These are phyloP conservation scores for Candida germanica DNA, from an alignment of 805 yeast genomes.

Conservation along the genomic window DNA sequence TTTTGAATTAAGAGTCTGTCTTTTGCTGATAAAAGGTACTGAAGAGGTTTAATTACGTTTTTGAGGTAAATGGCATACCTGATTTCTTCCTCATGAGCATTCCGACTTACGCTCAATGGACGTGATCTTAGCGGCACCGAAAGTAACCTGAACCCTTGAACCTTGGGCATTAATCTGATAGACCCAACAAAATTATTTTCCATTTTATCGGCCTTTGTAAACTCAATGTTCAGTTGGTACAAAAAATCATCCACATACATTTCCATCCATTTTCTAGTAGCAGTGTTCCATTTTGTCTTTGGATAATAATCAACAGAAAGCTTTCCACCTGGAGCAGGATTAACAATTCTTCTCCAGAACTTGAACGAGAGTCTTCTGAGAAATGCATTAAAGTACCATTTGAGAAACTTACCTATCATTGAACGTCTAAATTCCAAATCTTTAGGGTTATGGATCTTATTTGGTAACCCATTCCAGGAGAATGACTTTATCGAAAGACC, in stretches of 20 bases:
- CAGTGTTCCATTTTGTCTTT: constrained; percentile 54
- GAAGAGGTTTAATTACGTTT: constrained; percentile 9
- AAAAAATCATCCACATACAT: constrained; percentile 42
- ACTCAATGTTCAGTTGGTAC: constrained; percentile 4
- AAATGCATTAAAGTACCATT: constrained; percentile 56
- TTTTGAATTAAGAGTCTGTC: constrained; percentile 6
- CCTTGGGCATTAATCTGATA: constrained; percentile 49
- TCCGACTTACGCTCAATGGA: constrained; percentile 5
- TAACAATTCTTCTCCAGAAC: constrained; percentile 10
- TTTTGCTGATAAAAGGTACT: constrained; percentile 8
- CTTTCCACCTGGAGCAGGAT: constrained; percentile 4
- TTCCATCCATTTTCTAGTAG: constrained; percentile 41
- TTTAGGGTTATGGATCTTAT: constrained; percentile 28
- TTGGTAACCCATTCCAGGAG: constrained; percentile 50
- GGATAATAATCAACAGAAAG: constrained; percentile 41
- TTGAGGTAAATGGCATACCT: constrained; percentile 19
- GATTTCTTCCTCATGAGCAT: constrained; percentile 8
- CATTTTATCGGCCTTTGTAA: constrained; percentile 1
- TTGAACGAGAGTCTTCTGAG: constrained; percentile 19
- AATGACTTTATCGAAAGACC: not conserved
- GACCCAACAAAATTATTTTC: constrained; percentile 13
- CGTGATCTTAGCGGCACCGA: constrained; percentile 44
- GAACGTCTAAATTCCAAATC: constrained; percentile 38
- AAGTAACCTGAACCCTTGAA: constrained; percentile 55
- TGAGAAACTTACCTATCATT: constrained; percentile 41